phyloP scores from a whole-genome alignment of 345 rosid genomes.

The Brassica incana region DNA sequence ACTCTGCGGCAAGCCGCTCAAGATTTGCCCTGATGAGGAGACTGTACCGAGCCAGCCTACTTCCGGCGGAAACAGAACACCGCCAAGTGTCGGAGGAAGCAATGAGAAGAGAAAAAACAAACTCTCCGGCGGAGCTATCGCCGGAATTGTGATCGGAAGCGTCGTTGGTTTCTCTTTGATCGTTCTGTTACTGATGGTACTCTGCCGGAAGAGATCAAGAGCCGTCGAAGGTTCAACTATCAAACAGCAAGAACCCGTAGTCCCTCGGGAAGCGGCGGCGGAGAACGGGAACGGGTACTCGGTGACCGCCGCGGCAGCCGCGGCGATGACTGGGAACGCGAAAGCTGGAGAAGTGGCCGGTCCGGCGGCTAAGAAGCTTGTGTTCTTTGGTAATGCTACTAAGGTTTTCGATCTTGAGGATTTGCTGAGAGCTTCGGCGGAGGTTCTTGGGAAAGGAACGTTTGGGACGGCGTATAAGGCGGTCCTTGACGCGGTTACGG shows the following conservation, averaged over 20 bases:
- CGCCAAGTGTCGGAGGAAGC: conserved; percentile 10
- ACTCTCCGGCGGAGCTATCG: conserved; percentile 67
- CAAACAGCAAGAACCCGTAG: conserved; percentile 48
- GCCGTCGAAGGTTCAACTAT: conserved; percentile 41
- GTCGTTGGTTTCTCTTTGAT: conserved; percentile 51
- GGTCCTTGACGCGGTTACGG: conserved; percentile 53
- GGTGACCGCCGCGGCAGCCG: conserved; percentile 42
- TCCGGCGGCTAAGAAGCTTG: conserved; percentile 45
- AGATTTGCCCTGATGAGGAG: conserved; percentile 44
- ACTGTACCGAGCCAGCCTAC: conserved; percentile 56
- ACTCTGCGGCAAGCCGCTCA: conserved; percentile 66
- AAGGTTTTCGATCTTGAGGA: conserved; percentile 76
- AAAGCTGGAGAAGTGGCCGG: conserved; percentile 28
- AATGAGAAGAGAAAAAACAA: conserved; percentile 24
- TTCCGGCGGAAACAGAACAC: conserved; percentile 29
- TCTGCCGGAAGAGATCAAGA: conserved; percentile 48
- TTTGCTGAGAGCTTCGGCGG: conserved; percentile 81
- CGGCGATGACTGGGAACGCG: conserved; percentile 50
- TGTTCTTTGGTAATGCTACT: conserved; percentile 62
- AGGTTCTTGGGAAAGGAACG: conserved; percentile 86
- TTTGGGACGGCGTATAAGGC: conserved; percentile 92
- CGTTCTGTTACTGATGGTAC: conserved; percentile 44
- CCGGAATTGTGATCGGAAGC: conserved; percentile 67
- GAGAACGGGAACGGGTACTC: conserved; percentile 43
- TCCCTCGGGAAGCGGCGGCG: conserved; percentile 34